A percentile compares a stretch with the other conserved stretches of the same genome.
These are phyloP conservation scores for Pythium monospermum DNA, from an alignment of 352 stramenopile species.

Conservation along the genomic window DNA sequence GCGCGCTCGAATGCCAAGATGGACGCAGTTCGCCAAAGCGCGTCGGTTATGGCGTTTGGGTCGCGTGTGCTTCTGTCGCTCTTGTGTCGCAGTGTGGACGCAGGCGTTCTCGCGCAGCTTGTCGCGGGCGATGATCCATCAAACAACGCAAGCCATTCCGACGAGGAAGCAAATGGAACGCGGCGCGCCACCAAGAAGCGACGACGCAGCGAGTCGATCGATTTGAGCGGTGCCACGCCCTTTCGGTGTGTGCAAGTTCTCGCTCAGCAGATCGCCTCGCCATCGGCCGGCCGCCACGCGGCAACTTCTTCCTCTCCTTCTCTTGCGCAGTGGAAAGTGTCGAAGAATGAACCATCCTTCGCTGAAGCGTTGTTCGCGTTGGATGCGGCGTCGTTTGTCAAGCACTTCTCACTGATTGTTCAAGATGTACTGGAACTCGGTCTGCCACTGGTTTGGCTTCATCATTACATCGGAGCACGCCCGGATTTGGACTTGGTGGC, in stretches of 20 bases:
- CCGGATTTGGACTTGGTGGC: slow-evolving; percentile 40
- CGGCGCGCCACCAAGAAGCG: slow-evolving; percentile 18
- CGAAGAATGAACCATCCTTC: slow-evolving; percentile 1
- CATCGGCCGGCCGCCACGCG: background rate
- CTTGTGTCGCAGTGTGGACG: slow-evolving; percentile 5
- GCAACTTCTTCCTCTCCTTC: background rate
- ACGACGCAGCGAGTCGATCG: slow-evolving; percentile 12
- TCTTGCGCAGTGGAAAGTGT: background rate
- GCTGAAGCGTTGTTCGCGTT: slow-evolving; percentile 2
- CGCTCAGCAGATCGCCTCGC: slow-evolving; percentile 1
- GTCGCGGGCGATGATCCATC: too few relatives aligned
- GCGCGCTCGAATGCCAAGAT: slow-evolving; percentile 5
- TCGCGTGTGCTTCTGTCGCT: slow-evolving; percentile 17
- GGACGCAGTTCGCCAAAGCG: background rate
- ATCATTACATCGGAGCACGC: slow-evolving; percentile 48
- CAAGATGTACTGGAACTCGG: slow-evolving; percentile 9
- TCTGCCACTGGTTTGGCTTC: slow-evolving; percentile 28
- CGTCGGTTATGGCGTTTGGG: slow-evolving; percentile 11
- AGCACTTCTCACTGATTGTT: slow-evolving; percentile 10
- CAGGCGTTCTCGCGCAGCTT: slow-evolving; percentile 4
- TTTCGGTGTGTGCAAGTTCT: slow-evolving; percentile 11
- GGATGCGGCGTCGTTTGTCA: slow-evolving; percentile 6
- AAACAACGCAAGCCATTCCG: background rate
- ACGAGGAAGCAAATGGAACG: background rate
- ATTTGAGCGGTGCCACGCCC: slow-evolving; percentile 3